Evolutionary conservation across 768 basidiomycete genomes (phyloP).

Genomic region (Sistotremastrum suecicum): DNA sequence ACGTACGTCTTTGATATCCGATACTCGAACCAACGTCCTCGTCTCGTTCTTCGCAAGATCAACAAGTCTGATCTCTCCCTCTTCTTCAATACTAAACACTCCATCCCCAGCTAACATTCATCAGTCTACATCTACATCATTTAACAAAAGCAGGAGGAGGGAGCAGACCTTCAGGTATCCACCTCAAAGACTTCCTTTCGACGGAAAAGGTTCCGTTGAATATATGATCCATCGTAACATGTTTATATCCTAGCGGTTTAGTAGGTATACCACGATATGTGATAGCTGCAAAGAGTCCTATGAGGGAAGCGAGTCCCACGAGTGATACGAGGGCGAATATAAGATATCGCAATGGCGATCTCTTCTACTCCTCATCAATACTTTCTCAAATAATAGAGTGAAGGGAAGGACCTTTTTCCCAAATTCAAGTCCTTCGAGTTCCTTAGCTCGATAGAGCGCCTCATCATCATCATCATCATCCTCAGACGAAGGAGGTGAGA

Average conservation of each 20-base stretch:
- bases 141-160: neutral
- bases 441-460: slow-evolving; percentile 30
- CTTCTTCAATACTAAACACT: slow-evolving; percentile 56
- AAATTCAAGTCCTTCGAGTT: slow-evolving; percentile 5
- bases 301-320: slow-evolving; percentile 44
- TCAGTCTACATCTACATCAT: slow-evolving; percentile 5
- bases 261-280: slow-evolving; percentile 43
- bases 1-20: slow-evolving; percentile 54
- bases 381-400: no score
- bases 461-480: slow-evolving; percentile 43
- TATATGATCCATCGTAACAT: slow-evolving; percentile 77
- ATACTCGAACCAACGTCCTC: slow-evolving; percentile 37
- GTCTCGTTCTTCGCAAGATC: slow-evolving; percentile 68
- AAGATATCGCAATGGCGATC: slow-evolving; percentile 42
- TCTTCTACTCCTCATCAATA: neutral
- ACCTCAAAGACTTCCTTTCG: slow-evolving; percentile 38
- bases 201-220: slow-evolving; percentile 81
- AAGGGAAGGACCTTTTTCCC: no score
- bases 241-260: slow-evolving; percentile 32
- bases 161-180: slow-evolving; percentile 82
- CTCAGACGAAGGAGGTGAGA: slow-evolving; percentile 69
- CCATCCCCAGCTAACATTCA: slow-evolving; percentile 72
- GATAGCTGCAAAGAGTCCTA: slow-evolving; percentile 68
- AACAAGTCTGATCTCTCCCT: slow-evolving; percentile 60
- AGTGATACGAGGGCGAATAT: slow-evolving; percentile 46